Percentiles rank a stretch among this genome's conserved stretches.
phyloP scores from a whole-genome alignment of 1,139 yeast genomes.

The Protomyces gravidus region DNA sequence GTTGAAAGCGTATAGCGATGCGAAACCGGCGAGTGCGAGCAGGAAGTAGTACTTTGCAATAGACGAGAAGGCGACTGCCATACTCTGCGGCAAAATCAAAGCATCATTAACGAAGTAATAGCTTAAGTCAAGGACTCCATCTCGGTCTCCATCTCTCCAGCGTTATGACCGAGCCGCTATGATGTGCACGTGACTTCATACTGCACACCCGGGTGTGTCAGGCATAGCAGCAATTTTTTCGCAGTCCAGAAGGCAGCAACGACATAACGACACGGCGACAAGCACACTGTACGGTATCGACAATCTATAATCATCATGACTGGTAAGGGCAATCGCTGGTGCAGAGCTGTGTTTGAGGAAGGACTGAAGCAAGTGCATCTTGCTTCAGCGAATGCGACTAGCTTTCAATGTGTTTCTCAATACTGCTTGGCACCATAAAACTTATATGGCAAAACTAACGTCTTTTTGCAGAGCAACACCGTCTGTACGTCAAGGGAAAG shows the following conservation, averaged over 20 bases:
- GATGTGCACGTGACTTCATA: not conserved
- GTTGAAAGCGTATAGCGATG: not conserved
- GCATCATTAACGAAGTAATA: too few relatives aligned
- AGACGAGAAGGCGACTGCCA: not conserved
- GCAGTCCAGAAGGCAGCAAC: not conserved
- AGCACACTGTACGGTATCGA: not conserved
- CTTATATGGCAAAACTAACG: not conserved
- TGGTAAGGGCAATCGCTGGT: not conserved
- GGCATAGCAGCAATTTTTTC: not conserved
- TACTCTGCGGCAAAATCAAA: not conserved
- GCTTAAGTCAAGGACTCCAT: too few relatives aligned
- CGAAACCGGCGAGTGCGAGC: not conserved
- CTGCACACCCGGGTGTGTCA: not conserved
- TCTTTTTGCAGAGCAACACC: slow-evolving; percentile 17
- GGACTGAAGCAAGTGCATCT: not conserved
- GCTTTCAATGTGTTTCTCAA: too few relatives aligned
- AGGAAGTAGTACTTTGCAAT: not conserved
- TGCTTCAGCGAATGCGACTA: too few relatives aligned
- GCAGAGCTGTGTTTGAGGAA: not conserved
- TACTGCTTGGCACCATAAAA: not conserved
- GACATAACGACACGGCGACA: not conserved
- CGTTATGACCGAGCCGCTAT: too few relatives aligned
- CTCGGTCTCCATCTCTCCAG: too few relatives aligned
- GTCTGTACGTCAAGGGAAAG: slow-evolving; percentile 99
- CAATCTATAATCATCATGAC: not conserved